Evolutionary conservation across 257 asterid genomes (phyloP), one percentile per base, ranked within the genome.

Genomic region (Solanum lignicaule): DNA sequence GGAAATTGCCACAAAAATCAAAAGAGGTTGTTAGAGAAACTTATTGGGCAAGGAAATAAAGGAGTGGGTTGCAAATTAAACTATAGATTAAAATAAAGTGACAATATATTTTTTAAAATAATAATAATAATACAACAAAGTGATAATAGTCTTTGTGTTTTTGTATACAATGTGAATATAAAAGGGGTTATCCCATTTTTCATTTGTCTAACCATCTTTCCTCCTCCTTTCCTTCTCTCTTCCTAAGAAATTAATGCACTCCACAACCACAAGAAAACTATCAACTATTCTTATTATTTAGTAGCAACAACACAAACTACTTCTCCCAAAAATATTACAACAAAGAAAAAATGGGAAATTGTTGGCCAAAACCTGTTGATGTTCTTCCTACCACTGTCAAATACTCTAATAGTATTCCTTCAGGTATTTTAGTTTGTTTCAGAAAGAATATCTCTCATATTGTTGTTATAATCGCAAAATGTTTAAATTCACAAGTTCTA

Each of bases 351-450:
- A 91, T 92, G 94, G 94, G 94, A 69, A 90, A 87, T 90, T 92
- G 94, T 84, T 92, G 91, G 88, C 91, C 90, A 4, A 90, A 89
- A 86, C 94, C 93, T 84, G 90, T 88, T 1, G 89, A 88, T 36
- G 83, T 25, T 81, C 88, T 16, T 83, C 91, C 93, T 36, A 9
- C 84, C 71, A 16, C 83, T 65, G 21, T 41, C 36, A 84, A 36
- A 39, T 32, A 79, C 15, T 15, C 72, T 73, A 88, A 84, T 29
- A 55, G 11, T 3, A 83, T 86, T 18, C 27, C 85, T 16, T 2
- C 85, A 18, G 69, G 85, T 81, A 81, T 18, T 10, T 74, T 74
- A 74, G 52, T 74, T 1, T 3, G 20, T 21, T 21, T 35, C 11
- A 21, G 0, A 74, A 10, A 21, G 32, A 74, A 74, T 3, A 21